A percentile compares a stretch with the other conserved stretches of the same genome.
phyloP scores from a whole-genome alignment of 2,329 filamentous ascomycete genomes.

The Colletotrichum phormii region DNA sequence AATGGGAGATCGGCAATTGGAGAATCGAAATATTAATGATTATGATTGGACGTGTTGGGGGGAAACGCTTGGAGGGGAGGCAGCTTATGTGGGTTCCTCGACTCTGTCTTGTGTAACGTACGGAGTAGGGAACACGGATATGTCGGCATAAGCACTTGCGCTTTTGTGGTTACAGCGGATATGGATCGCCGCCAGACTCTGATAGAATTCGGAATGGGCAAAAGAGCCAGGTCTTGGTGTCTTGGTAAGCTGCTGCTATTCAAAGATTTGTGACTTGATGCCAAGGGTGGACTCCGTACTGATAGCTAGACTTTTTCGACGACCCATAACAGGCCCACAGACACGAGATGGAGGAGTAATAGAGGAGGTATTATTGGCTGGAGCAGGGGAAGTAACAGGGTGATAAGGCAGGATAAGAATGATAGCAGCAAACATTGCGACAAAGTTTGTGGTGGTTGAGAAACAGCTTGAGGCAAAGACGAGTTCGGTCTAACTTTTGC shows the following conservation, averaged over 20 bases:
- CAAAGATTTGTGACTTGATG: not conserved
- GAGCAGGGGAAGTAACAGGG: not conserved
- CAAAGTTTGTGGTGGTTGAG: not conserved
- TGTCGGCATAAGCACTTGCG: not conserved
- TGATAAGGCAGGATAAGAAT: not conserved
- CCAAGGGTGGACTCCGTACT: no score
- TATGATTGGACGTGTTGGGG: not conserved
- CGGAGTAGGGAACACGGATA: not conserved
- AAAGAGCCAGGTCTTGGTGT: not conserved
- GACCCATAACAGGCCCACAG: constrained; percentile 4
- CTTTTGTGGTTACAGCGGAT: not conserved
- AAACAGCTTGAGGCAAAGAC: not conserved
- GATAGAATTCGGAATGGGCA: not conserved
- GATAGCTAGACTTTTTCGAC: not conserved
- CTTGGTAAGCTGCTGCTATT: not conserved
- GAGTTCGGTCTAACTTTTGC: not conserved
- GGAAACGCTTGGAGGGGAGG: not conserved
- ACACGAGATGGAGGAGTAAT: constrained; percentile 21
- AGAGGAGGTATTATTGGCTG: constrained; percentile 1
- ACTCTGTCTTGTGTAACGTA: no score
- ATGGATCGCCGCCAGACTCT: not conserved
- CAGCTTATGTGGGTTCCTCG: not conserved
- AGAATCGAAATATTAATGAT: not conserved
- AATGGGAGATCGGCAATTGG: not conserved
- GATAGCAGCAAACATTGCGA: not conserved